These are phyloP conservation scores for Jimgerdemannia flammicorona DNA, from an alignment of 192 early-diverging fungal genomes.

Conservation along the genomic window DNA sequence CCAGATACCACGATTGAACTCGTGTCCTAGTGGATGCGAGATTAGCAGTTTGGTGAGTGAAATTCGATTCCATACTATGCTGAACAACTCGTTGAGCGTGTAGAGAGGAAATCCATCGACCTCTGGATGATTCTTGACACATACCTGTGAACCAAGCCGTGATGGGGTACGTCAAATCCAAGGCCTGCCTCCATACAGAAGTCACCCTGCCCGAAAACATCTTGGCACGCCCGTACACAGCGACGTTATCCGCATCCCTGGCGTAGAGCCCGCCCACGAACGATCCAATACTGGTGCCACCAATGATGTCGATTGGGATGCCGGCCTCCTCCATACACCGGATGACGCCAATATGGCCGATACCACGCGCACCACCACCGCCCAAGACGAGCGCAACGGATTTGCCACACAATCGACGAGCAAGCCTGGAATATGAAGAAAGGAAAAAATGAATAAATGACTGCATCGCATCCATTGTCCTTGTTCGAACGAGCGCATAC, in stretches of 20 bases:
- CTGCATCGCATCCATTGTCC: slow-evolving; percentile 22
- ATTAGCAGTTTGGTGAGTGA: not conserved
- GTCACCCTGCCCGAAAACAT: slow-evolving; percentile 78
- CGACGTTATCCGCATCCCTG: slow-evolving; percentile 80
- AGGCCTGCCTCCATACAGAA: slow-evolving; percentile 80
- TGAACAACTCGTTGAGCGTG: not conserved
- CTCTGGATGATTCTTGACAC: not conserved
- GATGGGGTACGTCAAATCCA: slow-evolving; percentile 95
- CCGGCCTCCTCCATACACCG: slow-evolving; percentile 95
- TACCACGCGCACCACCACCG: slow-evolving; percentile 95
- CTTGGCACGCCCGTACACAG: slow-evolving; percentile 82
- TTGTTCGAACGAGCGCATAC: not conserved
- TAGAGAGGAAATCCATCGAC: slow-evolving; percentile 1
- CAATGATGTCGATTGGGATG: slow-evolving; percentile 96
- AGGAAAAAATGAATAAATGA: not conserved
- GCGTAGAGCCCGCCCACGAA: slow-evolving; percentile 95
- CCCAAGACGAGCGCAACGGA: slow-evolving; percentile 93
- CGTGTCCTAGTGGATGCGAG: slow-evolving; percentile 54
- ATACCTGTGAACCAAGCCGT: slow-evolving; percentile 84
- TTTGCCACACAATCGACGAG: slow-evolving; percentile 86
- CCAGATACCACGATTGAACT: slow-evolving; percentile 96
- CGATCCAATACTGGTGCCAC: slow-evolving; percentile 97
- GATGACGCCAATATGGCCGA: slow-evolving; percentile 90
- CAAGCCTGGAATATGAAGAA: slow-evolving; percentile 67
- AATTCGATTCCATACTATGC: too few relatives aligned